Conservation (phyloP, 345 rosid species). For the Firmiana major region DNA sequence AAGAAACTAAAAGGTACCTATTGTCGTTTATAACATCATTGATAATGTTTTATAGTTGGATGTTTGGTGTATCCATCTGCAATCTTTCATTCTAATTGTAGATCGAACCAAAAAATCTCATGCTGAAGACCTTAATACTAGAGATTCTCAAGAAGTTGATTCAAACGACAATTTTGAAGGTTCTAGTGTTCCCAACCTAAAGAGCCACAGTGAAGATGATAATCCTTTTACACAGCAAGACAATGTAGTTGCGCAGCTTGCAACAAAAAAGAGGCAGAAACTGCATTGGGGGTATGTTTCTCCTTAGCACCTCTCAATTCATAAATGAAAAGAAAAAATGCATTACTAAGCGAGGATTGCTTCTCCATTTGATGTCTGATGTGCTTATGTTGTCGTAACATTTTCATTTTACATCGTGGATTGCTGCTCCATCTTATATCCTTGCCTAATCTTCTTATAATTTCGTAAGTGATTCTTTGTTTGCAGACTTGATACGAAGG, state of each 20-base stretch:
- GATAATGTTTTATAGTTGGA: not conserved
- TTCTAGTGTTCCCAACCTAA: constrained; percentile 6
- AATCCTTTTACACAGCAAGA: constrained; percentile 20
- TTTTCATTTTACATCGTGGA: not conserved
- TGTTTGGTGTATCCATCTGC: constrained; percentile 5
- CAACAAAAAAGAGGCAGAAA: constrained; percentile 48
- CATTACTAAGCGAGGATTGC: not conserved
- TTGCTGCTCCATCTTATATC: not conserved
- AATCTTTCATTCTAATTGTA: constrained; percentile 15
- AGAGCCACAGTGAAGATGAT: constrained; percentile 11
- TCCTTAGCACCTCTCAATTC: not conserved
- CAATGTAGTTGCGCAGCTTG: constrained; percentile 6
- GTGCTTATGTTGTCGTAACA: not conserved
- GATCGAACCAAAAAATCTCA: constrained; percentile 14
- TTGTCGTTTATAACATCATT: not conserved
- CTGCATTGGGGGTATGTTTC: constrained; percentile 65
- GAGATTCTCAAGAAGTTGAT: constrained; percentile 15
- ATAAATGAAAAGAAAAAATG: not conserved
- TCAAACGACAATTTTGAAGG: not conserved
- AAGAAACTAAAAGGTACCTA: constrained; percentile 48
- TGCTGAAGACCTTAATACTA: constrained; percentile 15
- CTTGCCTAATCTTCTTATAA: not conserved
- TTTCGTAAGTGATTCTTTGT: not conserved
- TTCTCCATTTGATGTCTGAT: not conserved
- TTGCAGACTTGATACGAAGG: constrained; percentile 62